Evolutionary conservation across 2,329 filamentous ascomycete genomes (phyloP), one percentile per base, ranked within the genome.

Genomic region (Calonectria henricotiae): DNA sequence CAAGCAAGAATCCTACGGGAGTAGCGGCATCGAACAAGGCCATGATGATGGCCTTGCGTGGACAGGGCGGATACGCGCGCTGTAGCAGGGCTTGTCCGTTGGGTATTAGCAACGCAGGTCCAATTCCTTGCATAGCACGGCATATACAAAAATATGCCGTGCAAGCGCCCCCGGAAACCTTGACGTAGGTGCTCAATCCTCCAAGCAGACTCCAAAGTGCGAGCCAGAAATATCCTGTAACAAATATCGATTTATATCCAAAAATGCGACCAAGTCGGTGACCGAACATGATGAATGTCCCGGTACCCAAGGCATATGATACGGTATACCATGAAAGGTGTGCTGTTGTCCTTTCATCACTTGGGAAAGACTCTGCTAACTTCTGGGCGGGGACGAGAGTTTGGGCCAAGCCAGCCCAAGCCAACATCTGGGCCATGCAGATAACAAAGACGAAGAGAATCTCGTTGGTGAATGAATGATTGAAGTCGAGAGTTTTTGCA

Each of bases 171-270:
- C 62, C 51, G 15, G 66, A 25, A 9, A 65, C 62, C 23, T 71
- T 61, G n/a, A 73, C 62, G 12, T 78, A 76, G 37, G 68, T 54
- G 32, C 74, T 71, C 9, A 78, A 39, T 6, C 76, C 76, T 7
- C 76, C 67, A 7, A 78, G 63, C 13, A 78, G 58, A 46, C 76
- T 78, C 75, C 76, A 78, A 13, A 78, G 41, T 12, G 71, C 75
- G 23, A 78, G 73, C 76, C 76, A 78, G 30, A 78, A 35, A 63
- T 75, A 77, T 25, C 76, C 76, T 2, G 67, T 17, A 3, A 77
- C 67, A 12, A 78, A 78, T 15, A 70, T 62, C 30, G 66, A 68
- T 47, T 75, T 77, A 27, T 76, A 74, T 4, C 76, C 75, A 35
- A 72, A 78, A 27, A 78, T 67, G 11, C 67, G 71, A 7, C 76